Evolutionary conservation across 768 basidiomycete species (phyloP), one percentile per base, ranked within the genome.

Genomic region (Rhizopogon vesiculosus): DNA sequence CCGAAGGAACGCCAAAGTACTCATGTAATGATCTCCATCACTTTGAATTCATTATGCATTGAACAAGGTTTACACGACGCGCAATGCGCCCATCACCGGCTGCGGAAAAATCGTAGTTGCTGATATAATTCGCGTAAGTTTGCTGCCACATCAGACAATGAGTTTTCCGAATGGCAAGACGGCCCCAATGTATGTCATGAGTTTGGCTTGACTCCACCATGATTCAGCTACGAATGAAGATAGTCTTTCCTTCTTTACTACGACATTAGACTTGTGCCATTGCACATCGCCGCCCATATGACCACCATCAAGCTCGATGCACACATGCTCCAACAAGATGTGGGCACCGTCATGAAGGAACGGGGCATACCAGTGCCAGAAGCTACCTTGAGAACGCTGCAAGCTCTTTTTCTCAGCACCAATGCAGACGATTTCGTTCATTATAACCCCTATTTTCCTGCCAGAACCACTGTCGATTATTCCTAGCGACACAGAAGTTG

Each of bases 391-490:
- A 49, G 19, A 33, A 49, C 46, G 15, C 19, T 49, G 9, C 33
- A 49, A 10, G 15, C 6, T 22, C 46, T 49, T 35, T 22, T 33
- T 48, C 46, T 15, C 16, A 5, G 33, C 8, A 49, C 8, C 46
- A 35, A 7, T 12, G 19, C 19, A 5, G n/a, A 49, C 22, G 46
- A 38, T 8, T 7, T 18, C 18, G 15, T 48, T 18, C 5, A 38
- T 19, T 16, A 38, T 19, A 38, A 49, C 9, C 31, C 46, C 53
- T 22, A 66, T 66, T 56, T 43, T 64, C 22, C 60, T 57, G 1
- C 51, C 50, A 29, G 51, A 45, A 12, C 41, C 29, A 39, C 22
- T 13, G 22, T 31, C 49, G 9, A 51, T 55, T 22, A 51, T 33
- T n/a, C 39, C 33, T 7, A 40, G 54, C 7, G 0, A 54, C 43